Evolutionary conservation across 2,329 filamentous ascomycete genomes (phyloP), one percentile per base, ranked within the genome.

Genomic region (Stagonosporopsis tanaceti): DNA sequence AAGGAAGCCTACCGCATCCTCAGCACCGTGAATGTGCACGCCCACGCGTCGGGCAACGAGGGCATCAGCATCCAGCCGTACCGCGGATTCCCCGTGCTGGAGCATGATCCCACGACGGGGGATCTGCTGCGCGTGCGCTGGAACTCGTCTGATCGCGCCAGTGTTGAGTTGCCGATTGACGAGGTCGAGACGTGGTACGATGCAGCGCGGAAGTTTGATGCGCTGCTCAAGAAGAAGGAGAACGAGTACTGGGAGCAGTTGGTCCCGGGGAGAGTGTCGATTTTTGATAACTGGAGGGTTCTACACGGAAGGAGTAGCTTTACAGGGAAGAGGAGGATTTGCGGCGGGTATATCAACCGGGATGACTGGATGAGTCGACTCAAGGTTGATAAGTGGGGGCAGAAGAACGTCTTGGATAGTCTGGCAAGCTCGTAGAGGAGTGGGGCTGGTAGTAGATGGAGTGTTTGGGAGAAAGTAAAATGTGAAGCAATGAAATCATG

Each of bases 271-370:
- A 87, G 82, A 50, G 84, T 92, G 6, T 71, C 97, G 91, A 90
- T 98, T 44, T 97, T 99, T 75, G 92, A 99, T 73, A 98, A 99
- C 71, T 97, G 94, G 93, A 85, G 95, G 57, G 90, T 97, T 32
- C 79, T 98, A 66, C 95, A 99, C 76, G 95, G 94, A 1, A 83
- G 95, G 66, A 88, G 88, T 48, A 86, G 86, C 0, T 99, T 98
- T 70, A 89, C 88, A 6, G 95, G 95, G 1, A 87, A 90, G 71
- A 83, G 95, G 64, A 87, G 93, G 64, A 91, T 99, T 71, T 97
- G 93, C 75, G 95, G 95, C 58, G 94, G 86, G 9, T 98, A 98
- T 70, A 58, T 71, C 35, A 66, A 71, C 35, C 56, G 67, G 42
- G 66, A 70, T 47, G 67, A 70, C 42, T 70, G 67, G 67, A 68